phyloP scores from a whole-genome alignment of 192 early-diverging fungal species.

The Coemansia sp. region DNA sequence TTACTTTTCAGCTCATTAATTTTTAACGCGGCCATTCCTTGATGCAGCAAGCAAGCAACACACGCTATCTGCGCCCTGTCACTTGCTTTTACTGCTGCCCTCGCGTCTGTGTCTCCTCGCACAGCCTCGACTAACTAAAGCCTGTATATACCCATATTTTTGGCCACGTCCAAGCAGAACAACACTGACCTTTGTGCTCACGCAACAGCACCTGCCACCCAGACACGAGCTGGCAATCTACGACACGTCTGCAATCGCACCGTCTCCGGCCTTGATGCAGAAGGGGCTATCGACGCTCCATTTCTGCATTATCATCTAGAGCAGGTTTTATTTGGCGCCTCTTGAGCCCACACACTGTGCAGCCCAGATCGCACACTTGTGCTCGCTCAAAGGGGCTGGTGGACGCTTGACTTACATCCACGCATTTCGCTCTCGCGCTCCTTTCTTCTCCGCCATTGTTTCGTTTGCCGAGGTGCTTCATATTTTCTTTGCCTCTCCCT shows the following conservation, averaged over 20 bases:
- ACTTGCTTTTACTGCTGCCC: background rate
- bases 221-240: background rate
- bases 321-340: background rate
- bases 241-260: background rate
- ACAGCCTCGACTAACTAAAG: background rate
- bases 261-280: background rate
- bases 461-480: slow-evolving; percentile 3
- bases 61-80: background rate
- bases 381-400: slow-evolving; percentile 6
- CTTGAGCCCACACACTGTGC: background rate
- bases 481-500: background rate
- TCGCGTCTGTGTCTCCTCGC: background rate
- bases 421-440: slow-evolving; percentile 5
- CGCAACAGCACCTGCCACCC: background rate
- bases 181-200: background rate
- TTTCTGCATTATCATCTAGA: slow-evolving; percentile 1
- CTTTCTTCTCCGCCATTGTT: slow-evolving; percentile 13
- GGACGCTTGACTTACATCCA: slow-evolving; percentile 10
- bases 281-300: background rate
- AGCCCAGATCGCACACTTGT: slow-evolving; percentile 7
- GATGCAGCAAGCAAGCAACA: slow-evolving; percentile 5
- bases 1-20: background rate
- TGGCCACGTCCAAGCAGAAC: too few species aligned
- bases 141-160: background rate
- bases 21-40: background rate